A percentile compares a stretch with the other conserved stretches of the same genome.
These are phyloP conservation scores for Alternaria ethzedia DNA, from an alignment of 2,329 filamentous ascomycete genomes.

Conservation along the genomic window DNA sequence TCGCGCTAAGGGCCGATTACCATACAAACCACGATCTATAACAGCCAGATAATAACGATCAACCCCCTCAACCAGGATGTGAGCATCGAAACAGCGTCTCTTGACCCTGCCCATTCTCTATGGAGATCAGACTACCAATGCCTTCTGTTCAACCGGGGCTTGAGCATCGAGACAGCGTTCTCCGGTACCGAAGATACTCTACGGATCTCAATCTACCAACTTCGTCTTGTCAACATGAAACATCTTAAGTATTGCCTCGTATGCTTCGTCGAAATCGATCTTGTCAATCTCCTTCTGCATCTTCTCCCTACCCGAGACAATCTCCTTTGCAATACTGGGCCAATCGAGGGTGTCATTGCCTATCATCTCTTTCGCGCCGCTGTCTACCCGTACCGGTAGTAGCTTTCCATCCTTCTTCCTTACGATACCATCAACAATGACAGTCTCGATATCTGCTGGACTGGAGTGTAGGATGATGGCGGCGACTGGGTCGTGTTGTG, in stretches of 20 bases:
- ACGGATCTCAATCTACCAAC: not conserved
- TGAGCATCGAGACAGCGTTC: not conserved
- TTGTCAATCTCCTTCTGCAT: constrained; percentile 41
- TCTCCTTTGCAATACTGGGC: constrained; percentile 38
- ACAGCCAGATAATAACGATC: not conserved
- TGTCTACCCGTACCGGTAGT: constrained; percentile 31
- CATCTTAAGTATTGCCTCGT: not conserved
- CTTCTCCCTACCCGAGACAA: constrained; percentile 34
- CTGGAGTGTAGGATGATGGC: constrained; percentile 54
- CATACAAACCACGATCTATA: not conserved
- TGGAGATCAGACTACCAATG: not conserved
- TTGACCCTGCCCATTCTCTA: not conserved
- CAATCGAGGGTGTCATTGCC: constrained; percentile 31
- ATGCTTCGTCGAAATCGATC: constrained; percentile 35
- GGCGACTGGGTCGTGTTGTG: constrained; percentile 51
- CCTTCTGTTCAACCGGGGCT: not conserved
- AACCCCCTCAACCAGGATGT: not conserved
- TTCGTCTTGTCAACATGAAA: not conserved
- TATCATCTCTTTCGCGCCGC: constrained; percentile 17
- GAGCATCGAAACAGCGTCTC: not conserved
- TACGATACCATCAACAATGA: constrained; percentile 54
- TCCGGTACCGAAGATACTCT: not conserved
- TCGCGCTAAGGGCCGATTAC: not conserved
- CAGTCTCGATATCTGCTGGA: constrained; percentile 51
- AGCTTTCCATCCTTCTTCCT: constrained; percentile 48